These are phyloP conservation scores for Dictyostelium discoideum DNA, from an alignment of 78 protist genomes.

Conservation along the genomic window dicty_2.7 NC_007088.5:6589001-6589500, in stretches of 20 bases:
- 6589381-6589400: background rate
- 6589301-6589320: background rate
- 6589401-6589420: background rate
- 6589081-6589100: background rate
- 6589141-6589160: background rate
- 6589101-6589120: background rate
- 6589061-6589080: conserved; percentile 11
- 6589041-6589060: conserved; percentile 10
- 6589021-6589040: conserved; percentile 11
- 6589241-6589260: background rate
- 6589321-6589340: conserved; percentile 1
- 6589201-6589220: background rate
- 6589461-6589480: conserved; percentile 22
- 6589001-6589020: background rate
- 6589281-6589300: background rate
- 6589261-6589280: conserved; percentile 8
- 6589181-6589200: no score
- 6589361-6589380: background rate
- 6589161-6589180: no score
- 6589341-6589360: background rate
- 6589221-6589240: background rate
- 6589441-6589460: conserved; percentile 1
- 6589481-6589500: conserved; percentile 1
- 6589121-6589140: background rate
- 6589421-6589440: background rate